Evolutionary conservation across 1,139 yeast species (phyloP).

Genomic region (Blastobotrys persicus): DNA sequence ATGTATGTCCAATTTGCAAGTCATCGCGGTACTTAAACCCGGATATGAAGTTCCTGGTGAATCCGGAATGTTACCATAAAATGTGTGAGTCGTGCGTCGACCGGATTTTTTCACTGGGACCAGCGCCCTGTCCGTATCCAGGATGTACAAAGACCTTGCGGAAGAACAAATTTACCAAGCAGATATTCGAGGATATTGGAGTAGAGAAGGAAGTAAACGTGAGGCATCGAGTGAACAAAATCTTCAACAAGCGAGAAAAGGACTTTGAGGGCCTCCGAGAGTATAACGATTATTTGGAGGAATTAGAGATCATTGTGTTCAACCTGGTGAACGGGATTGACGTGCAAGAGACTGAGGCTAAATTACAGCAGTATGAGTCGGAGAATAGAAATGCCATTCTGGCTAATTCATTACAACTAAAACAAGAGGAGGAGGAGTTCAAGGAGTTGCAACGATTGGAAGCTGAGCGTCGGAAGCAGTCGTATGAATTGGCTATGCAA

Average conservation of each 20-base stretch:
- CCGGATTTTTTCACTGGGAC: conserved; percentile 88
- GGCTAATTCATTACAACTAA: conserved; percentile 69
- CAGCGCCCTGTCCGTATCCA: conserved; percentile 95
- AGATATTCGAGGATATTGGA: conserved; percentile 81
- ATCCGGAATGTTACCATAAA: conserved; percentile 97
- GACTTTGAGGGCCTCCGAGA: conserved; percentile 63
- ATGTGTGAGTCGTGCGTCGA: conserved; percentile 97
- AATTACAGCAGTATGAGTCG: conserved; percentile 67
- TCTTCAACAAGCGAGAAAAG: conserved; percentile 76
- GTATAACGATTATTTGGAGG: conserved; percentile 77
- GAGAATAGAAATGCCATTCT: conserved; percentile 73
- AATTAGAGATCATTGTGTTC: conserved; percentile 76
- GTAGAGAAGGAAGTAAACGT: conserved; percentile 94
- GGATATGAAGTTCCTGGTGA: conserved; percentile 85
- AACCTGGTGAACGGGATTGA: conserved; percentile 71
- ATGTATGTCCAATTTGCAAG: conserved; percentile 97
- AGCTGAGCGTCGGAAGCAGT: conserved; percentile 50
- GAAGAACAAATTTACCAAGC: conserved; percentile 86
- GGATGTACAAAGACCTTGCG: conserved; percentile 84
- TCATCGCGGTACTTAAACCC: conserved; percentile 93
- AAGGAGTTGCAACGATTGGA: conserved; percentile 63
- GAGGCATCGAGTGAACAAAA: conserved; percentile 69
- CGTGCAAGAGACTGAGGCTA: conserved; percentile 66
- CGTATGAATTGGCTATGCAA: conserved; percentile 37
- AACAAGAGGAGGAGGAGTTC: conserved; percentile 62